Evolutionary conservation across 1,139 yeast species (phyloP).

Genomic region (Yamadazyma conglobata): DNA sequence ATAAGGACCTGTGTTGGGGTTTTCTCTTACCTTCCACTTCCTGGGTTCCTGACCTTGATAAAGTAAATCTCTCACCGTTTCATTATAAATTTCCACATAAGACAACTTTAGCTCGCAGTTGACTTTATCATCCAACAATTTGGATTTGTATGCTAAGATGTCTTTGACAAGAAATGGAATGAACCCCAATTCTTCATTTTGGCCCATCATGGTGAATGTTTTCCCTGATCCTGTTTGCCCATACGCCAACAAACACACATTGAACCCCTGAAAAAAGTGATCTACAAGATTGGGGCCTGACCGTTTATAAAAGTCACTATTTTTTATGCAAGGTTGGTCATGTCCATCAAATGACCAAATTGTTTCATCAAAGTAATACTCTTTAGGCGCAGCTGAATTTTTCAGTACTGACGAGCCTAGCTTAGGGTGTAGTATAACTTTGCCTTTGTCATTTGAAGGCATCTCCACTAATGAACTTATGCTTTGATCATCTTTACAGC

Average conservation of each 20-base stretch:
- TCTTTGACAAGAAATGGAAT: conserved; percentile 58
- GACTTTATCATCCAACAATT: conserved; percentile 35
- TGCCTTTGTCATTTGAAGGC: conserved; percentile 11
- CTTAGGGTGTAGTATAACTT: conserved; percentile 4
- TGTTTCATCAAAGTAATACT: conserved; percentile 55
- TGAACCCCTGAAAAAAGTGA: conserved; percentile 66
- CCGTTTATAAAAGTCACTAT: conserved; percentile 45
- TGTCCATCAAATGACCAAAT: conserved; percentile 51
- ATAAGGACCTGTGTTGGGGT: conserved; percentile 62
- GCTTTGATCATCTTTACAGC: conserved; percentile 1
- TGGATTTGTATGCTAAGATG: conserved; percentile 45
- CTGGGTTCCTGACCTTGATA: conserved; percentile 17
- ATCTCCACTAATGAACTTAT: conserved; percentile 10
- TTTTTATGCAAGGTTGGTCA: conserved; percentile 41
- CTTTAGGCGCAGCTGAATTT: conserved; percentile 3
- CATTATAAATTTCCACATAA: conserved; percentile 72
- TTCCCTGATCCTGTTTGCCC: conserved; percentile 80
- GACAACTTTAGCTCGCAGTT: conserved; percentile 57
- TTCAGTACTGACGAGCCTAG: conserved; percentile 2
- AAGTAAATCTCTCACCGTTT: conserved; percentile 60
- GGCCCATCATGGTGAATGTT: conserved; percentile 73
- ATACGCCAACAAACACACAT: conserved; percentile 72
- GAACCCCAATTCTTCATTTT: conserved; percentile 48
- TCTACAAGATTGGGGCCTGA: conserved; percentile 59
- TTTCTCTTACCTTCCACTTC: conserved; percentile 53